Evolutionary conservation across 768 basidiomycete genomes (phyloP).

Genomic region (Suillus weaverae): DNA sequence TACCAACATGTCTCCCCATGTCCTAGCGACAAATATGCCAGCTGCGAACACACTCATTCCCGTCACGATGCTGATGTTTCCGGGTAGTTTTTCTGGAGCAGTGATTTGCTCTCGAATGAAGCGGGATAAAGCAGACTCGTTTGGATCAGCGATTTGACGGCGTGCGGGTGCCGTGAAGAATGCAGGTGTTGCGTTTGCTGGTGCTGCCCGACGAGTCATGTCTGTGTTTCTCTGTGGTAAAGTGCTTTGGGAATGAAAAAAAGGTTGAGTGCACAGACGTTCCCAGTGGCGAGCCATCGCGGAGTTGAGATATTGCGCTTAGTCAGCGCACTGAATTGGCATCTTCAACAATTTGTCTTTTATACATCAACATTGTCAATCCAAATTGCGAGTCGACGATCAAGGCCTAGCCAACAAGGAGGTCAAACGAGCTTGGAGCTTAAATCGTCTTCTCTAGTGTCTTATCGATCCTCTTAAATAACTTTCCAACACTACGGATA

Average conservation of each 20-base stretch:
- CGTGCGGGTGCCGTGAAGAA: constrained; percentile 46
- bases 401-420: not conserved
- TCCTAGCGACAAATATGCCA: constrained; percentile 68
- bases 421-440: not conserved
- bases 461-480: not conserved
- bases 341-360: not conserved
- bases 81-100: constrained; percentile 71
- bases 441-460: not conserved
- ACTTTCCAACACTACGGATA: not conserved
- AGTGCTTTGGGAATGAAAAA: not conserved
- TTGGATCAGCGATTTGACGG: constrained; percentile 48
- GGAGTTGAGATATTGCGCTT: constrained; percentile 5
- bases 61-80: constrained; percentile 70
- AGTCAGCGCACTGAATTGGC: not conserved
- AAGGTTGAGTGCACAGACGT: not conserved
- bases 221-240: constrained; percentile 11
- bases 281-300: not conserved
- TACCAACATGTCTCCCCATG: constrained; percentile 78
- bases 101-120: constrained; percentile 62
- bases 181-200: constrained; percentile 51
- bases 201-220: constrained; percentile 73
- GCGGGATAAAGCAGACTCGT: constrained; percentile 62
- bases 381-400: not conserved
- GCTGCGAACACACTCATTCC: constrained; percentile 67
- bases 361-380: not conserved